A percentile compares a stretch with the other conserved stretches of the same genome.
Conservation (phyloP, 192 early-diverging fungal genomes). For the Mycoemilia scoparia region DNA sequence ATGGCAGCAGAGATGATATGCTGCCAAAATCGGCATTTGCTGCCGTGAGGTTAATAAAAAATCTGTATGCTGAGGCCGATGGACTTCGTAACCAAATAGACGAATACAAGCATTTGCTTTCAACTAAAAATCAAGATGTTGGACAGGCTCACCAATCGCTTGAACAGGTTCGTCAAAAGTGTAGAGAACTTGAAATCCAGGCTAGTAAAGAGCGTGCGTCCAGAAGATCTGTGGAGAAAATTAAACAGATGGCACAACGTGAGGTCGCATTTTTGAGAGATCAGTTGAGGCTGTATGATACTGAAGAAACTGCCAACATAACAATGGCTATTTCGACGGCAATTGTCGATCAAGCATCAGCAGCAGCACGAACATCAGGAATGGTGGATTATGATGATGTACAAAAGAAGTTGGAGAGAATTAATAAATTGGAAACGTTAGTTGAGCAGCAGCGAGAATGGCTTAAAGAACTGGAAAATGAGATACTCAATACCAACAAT, state of each 20-base stretch:
- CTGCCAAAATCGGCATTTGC: slow-evolving; percentile 9
- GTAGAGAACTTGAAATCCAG: too few relatives aligned
- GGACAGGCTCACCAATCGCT: too few relatives aligned
- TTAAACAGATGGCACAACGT: slow-evolving; percentile 34
- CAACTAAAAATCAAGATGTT: too few relatives aligned
- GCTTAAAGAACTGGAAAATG: slow-evolving; percentile 4
- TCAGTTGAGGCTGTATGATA: slow-evolving; percentile 36
- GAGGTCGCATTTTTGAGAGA: slow-evolving; percentile 43
- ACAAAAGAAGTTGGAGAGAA: slow-evolving; percentile 35
- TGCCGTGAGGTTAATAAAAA: too few relatives aligned
- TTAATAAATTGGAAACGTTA: slow-evolving; percentile 39
- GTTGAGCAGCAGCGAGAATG: slow-evolving; percentile 36
- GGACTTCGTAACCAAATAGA: too few relatives aligned
- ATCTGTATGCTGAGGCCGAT: too few relatives aligned
- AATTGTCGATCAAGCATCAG: too few relatives aligned
- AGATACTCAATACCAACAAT: not conserved
- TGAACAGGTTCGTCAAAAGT: too few relatives aligned
- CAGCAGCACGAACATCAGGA: slow-evolving; percentile 17
- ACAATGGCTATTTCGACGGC: too few relatives aligned
- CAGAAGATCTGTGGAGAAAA: too few relatives aligned
- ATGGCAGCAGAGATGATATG: not conserved
- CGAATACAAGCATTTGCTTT: too few relatives aligned
- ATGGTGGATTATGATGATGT: slow-evolving; percentile 36
- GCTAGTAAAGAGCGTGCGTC: too few relatives aligned
- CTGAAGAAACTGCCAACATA: slow-evolving; percentile 10